These are phyloP conservation scores for Punctularia strigosozonata DNA, from an alignment of 768 basidiomycete genomes.

Conservation along the genomic window DNA sequence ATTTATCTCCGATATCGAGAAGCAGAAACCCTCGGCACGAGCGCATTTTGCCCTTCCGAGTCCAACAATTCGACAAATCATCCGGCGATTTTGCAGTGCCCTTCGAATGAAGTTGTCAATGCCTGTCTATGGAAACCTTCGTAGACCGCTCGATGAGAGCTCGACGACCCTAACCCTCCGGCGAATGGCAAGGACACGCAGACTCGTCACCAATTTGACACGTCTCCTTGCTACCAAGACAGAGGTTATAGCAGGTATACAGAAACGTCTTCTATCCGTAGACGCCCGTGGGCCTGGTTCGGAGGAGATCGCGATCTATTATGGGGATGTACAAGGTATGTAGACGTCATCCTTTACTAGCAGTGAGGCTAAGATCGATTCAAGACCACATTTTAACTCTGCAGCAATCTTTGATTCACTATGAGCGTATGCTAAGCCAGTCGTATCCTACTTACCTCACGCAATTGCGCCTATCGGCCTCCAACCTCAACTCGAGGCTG, in stretches of 20 bases:
- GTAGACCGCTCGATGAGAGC: constrained; percentile 9
- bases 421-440: constrained; percentile 80
- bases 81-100: constrained; percentile 21
- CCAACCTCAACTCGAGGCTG: constrained; percentile 44
- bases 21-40: constrained; percentile 4
- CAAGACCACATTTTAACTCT: constrained; percentile 84
- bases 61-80: constrained; percentile 17
- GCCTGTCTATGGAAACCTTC: too few species aligned
- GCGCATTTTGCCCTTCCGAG: constrained; percentile 13
- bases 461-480: constrained; percentile 55
- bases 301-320: constrained; percentile 66
- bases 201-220: constrained; percentile 67
- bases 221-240: constrained; percentile 71
- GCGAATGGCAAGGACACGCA: constrained; percentile 69
- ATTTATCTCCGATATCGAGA: too few species aligned
- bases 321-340: constrained; percentile 87
- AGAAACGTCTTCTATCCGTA: constrained; percentile 53
- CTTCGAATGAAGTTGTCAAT: not conserved
- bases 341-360: constrained; percentile 1
- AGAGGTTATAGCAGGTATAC: constrained; percentile 69
- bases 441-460: constrained; percentile 80
- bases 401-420: constrained; percentile 74
- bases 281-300: constrained; percentile 22
- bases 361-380: constrained; percentile 3
- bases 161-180: constrained; percentile 41